Evolutionary conservation across 108 stramenopile species (phyloP), one percentile per base, ranked within the genome.

Genomic region (Asterionellopsis glacialis): DNA sequence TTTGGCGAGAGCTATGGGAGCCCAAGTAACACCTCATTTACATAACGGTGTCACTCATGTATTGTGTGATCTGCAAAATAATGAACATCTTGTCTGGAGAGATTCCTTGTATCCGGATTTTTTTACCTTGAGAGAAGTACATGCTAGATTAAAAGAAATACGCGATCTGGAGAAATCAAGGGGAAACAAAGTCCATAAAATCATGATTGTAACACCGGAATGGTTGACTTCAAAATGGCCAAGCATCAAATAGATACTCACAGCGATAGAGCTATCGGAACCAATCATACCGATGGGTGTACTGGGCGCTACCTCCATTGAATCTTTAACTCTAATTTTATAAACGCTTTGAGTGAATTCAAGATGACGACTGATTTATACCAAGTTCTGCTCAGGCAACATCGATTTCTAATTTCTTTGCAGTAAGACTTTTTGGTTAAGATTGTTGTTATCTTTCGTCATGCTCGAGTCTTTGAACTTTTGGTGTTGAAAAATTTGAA

Each of bases 21-120:
- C 79, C 10, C 47, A 72, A 12, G 62, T 78, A 12, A 72, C 71
- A 26, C 67, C 67, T 48, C 71, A 79, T 68, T 48, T 86, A 10
- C 79, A 86, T 50, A 54, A 40, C 51, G 79, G 76, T 47, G 79
- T 86, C 14, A 86, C 79, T 44, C 81, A 83, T 51, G 57, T 86
- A 24, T 54, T 86, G 21, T 77, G 78, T 45, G 79, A 79, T 23
- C 59, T 85, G 67, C 24, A 68, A 33, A 33, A 33, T 33, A 2
- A 33, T 33, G 33, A 33, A 5, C 33, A 33, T 33, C 33, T 33
- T 7, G 7, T 33, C 33, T 33, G 33, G 33, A 33, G 33, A 2
- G 33, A 33, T 33, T 2, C 2, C 7, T 33, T 33, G 7, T 33
- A 33, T 33, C 33, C 33, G 33, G 33, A 33, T 7, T 2, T 33